Evolutionary conservation across 192 early-diverging fungal species (phyloP).

Genomic region (Thamnidium elegans): DNA sequence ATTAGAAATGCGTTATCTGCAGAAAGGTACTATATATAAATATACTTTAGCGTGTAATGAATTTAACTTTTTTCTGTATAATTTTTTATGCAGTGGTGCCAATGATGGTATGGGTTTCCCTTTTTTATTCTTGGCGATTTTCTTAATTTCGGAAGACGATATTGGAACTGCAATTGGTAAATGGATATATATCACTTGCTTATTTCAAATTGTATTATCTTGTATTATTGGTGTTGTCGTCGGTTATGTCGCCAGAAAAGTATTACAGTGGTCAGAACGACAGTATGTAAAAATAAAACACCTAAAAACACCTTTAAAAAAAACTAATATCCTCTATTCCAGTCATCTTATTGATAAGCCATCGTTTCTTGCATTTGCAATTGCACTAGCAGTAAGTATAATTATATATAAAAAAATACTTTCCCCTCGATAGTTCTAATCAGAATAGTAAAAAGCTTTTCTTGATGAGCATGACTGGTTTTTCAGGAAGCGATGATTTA

Average conservation of each 20-base stretch:
- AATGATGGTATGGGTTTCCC: conserved; percentile 88
- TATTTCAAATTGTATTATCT: conserved; percentile 76
- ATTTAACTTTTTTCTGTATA: background rate
- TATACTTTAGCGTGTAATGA: background rate
- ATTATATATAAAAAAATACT: background rate
- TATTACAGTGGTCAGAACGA: conserved; percentile 64
- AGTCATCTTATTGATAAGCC: conserved; percentile 83
- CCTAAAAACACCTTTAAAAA: too few relatives aligned
- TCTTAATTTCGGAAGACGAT: conserved; percentile 52
- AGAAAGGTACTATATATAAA: conserved; percentile 48
- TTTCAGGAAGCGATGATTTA: conserved; percentile 73
- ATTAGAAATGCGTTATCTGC: conserved; percentile 73
- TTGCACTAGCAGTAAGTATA: conserved; percentile 67
- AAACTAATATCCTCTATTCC: background rate
- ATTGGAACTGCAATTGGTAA: conserved; percentile 67
- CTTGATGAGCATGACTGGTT: conserved; percentile 68
- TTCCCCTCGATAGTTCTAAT: background rate
- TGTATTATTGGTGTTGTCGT: conserved; percentile 67
- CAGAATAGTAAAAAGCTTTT: conserved; percentile 35
- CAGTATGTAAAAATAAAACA: conserved; percentile 26
- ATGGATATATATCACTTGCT: conserved; percentile 75
- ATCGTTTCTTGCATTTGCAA: conserved; percentile 79
- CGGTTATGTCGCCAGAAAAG: conserved; percentile 65
- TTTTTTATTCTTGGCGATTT: conserved; percentile 78
- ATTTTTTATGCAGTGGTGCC: conserved; percentile 64